Evolutionary conservation across 2,329 filamentous ascomycete species (phyloP).

Genomic region (Cercospora brassicicola): DNA sequence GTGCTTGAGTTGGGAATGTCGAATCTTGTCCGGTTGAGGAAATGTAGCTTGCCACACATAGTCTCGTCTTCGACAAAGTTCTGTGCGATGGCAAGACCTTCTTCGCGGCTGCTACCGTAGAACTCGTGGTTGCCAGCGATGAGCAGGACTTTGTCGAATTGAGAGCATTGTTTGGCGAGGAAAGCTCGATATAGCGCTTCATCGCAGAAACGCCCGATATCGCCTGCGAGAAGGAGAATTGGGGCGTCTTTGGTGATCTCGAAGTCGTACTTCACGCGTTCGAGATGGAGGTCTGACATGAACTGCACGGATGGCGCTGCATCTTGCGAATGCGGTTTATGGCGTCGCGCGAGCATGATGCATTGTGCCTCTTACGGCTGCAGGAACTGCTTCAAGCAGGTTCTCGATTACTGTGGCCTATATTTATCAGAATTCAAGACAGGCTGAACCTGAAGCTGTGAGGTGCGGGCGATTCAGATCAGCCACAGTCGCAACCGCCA

Average conservation of each 20-base stretch:
- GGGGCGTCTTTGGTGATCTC: conserved; percentile 42
- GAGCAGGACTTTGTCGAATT: conserved; percentile 50
- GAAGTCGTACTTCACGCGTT: conserved; percentile 44
- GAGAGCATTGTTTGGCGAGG: conserved; percentile 44
- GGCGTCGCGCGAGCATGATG: background rate
- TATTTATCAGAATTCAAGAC: background rate
- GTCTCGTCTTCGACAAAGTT: conserved; percentile 43
- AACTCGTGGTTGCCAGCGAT: conserved; percentile 59
- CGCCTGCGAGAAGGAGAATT: conserved; percentile 52
- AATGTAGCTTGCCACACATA: conserved; percentile 42
- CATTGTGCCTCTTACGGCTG: background rate
- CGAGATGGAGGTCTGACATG: conserved; percentile 56
- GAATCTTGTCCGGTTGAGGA: conserved; percentile 45
- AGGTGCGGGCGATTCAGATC: background rate
- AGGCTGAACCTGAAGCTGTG: background rate
- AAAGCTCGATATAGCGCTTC: conserved; percentile 51
- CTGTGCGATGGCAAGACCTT: conserved; percentile 43
- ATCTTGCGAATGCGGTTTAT: background rate
- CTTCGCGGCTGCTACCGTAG: conserved; percentile 47
- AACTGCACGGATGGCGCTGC: conserved; percentile 36
- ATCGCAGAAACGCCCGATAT: conserved; percentile 53
- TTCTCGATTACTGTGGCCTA: background rate
- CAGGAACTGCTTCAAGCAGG: background rate
- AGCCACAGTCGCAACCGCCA: background rate
- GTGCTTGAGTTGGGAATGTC: conserved; percentile 43